Percentiles rank a stretch among this genome's conserved stretches.
Evolutionary conservation across 1,139 yeast species (phyloP).

Genomic region (Candida tetrigidarum): DNA sequence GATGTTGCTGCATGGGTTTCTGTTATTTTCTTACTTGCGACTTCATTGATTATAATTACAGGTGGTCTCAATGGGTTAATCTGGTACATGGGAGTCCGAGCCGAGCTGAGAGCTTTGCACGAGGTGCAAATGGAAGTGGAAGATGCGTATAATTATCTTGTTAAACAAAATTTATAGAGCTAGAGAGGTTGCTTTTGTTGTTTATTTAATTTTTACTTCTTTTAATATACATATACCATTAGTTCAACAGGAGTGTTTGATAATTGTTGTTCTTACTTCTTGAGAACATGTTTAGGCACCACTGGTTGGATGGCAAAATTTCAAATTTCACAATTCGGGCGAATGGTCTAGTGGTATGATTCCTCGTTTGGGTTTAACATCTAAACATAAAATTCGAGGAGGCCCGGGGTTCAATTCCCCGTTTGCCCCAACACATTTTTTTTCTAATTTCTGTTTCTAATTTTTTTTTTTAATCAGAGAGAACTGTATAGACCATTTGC

Average conservation of each 20-base stretch:
- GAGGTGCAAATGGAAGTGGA: constrained; percentile 69
- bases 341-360: constrained; percentile 56
- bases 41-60: constrained; percentile 57
- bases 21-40: constrained; percentile 51
- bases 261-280: too few relatives aligned
- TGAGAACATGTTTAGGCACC: too few relatives aligned
- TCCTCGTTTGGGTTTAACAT: constrained; percentile 49
- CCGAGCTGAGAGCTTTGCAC: constrained; percentile 73
- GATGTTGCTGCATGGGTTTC: constrained; percentile 20
- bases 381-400: constrained; percentile 21
- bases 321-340: constrained; percentile 15
- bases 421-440: constrained; percentile 23
- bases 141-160: constrained; percentile 35
- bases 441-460: neutral
- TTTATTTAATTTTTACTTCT: too few relatives aligned
- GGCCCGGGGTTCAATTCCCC: constrained; percentile 30
- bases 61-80: constrained; percentile 81
- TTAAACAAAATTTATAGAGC: constrained; percentile 7
- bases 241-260: too few relatives aligned
- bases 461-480: neutral
- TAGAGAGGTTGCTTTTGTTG: too few relatives aligned
- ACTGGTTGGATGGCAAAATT: neutral
- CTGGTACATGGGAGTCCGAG: constrained; percentile 76
- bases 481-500: too few relatives aligned
- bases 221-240: neutral